Evolutionary conservation across 2,329 filamentous ascomycete species (phyloP).

Genomic region (Eutypella sp.): DNA sequence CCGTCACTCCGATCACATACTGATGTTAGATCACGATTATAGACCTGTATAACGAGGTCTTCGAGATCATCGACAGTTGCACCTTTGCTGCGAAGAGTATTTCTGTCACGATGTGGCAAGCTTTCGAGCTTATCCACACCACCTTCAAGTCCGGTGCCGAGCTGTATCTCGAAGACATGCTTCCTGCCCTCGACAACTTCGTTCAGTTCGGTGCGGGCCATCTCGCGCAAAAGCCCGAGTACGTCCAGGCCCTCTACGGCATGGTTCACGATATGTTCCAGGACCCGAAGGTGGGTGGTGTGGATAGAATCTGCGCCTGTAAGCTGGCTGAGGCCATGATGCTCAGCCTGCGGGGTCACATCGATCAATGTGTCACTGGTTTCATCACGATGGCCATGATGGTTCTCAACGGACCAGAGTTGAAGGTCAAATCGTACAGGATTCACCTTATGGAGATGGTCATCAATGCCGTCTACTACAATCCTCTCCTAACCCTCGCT

Average conservation of each 20-base stretch:
- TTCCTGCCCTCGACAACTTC: constrained; percentile 96
- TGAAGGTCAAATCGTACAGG: constrained; percentile 87
- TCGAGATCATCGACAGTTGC: constrained; percentile 98
- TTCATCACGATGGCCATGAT: constrained; percentile 89
- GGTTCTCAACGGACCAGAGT: constrained; percentile 67
- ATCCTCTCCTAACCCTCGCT: constrained; percentile 76
- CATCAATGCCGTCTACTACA: constrained; percentile 98
- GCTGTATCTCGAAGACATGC: constrained; percentile 97
- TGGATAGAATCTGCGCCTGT: constrained; percentile 94
- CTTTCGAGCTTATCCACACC: constrained; percentile 92
- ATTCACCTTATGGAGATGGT: constrained; percentile 99
- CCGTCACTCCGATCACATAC: constrained; percentile 11
- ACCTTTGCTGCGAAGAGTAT: constrained; percentile 96
- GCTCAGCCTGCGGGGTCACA: constrained; percentile 83
- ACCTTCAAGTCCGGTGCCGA: constrained; percentile 97
- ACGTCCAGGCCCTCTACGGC: constrained; percentile 80
- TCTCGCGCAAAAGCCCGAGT: constrained; percentile 76
- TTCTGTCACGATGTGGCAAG: constrained; percentile 96
- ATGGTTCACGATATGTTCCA: constrained; percentile 96
- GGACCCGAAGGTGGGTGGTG: constrained; percentile 85
- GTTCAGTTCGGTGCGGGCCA: constrained; percentile 84
- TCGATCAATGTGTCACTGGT: constrained; percentile 81
- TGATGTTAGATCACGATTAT: constrained; percentile 10
- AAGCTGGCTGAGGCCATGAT: constrained; percentile 96
- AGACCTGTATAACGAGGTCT: constrained; percentile 96